Conservation (phyloP, 208 protist genomes). For the Zelonia costaricensis region DNA sequence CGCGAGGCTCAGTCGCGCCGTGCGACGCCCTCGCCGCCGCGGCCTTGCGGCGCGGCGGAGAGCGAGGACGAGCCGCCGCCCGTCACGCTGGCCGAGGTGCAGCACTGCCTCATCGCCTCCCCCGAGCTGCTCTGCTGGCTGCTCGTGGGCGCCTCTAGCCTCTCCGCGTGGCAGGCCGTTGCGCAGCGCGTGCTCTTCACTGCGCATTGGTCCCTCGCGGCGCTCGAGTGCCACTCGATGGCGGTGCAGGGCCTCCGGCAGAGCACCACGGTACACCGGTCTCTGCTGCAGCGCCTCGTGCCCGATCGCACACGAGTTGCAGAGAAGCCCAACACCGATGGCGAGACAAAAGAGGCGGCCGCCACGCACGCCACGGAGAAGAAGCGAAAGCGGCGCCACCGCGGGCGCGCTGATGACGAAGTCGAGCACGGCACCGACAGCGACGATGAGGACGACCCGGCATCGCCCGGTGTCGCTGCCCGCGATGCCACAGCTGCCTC, state of each 20-base stretch:
- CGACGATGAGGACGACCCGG: not conserved
- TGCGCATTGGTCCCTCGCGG: slow-evolving; percentile 9
- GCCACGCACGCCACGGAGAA: slow-evolving; percentile 8
- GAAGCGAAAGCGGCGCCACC: slow-evolving; percentile 1
- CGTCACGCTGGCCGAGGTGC: not conserved
- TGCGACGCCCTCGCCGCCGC: not conserved
- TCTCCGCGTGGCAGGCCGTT: slow-evolving; percentile 16
- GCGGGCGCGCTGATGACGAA: not conserved
- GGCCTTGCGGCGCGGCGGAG: not conserved
- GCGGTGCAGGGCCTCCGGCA: slow-evolving; percentile 15
- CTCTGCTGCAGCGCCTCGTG: slow-evolving; percentile 8
- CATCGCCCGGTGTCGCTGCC: not conserved
- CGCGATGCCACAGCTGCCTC: not conserved
- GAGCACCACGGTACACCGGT: slow-evolving; percentile 7
- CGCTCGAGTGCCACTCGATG: slow-evolving; percentile 14
- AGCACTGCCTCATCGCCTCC: slow-evolving; percentile 13
- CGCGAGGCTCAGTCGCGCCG: slow-evolving; percentile 8
- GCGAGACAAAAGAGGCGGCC: not conserved
- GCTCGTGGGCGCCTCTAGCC: slow-evolving; percentile 7
- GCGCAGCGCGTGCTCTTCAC: slow-evolving; percentile 20
- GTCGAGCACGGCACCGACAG: not conserved
- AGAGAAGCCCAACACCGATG: not conserved
- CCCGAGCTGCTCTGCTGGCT: slow-evolving; percentile 22
- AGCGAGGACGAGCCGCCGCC: not conserved
- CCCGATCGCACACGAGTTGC: not conserved